These are phyloP conservation scores for Lophium mytilinum DNA, from an alignment of 495 filamentous ascomycete genomes.

Conservation along the genomic window DNA sequence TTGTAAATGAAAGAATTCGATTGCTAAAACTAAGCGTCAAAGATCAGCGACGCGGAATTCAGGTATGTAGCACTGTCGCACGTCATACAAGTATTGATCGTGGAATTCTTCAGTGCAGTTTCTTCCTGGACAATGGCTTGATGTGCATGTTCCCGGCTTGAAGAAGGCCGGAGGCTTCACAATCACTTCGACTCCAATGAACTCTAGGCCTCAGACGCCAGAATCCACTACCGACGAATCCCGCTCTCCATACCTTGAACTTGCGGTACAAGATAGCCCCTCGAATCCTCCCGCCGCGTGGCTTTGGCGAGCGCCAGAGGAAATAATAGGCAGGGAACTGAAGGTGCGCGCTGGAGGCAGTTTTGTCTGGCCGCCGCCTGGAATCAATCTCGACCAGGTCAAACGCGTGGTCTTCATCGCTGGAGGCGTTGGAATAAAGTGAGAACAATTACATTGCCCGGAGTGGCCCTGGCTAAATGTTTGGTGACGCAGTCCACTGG, in stretches of 20 bases:
- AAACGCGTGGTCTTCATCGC: constrained; percentile 63
- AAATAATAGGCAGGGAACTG: constrained; percentile 51
- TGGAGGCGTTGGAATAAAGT: constrained; percentile 80
- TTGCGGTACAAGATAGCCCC: constrained; percentile 62
- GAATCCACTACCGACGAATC: constrained; percentile 14
- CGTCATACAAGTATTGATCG: constrained; percentile 2
- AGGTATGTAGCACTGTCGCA: constrained; percentile 9
- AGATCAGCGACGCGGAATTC: constrained; percentile 14
- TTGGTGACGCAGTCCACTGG: constrained; percentile 28
- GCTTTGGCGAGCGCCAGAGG: constrained; percentile 52
- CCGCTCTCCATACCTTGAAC: constrained; percentile 51
- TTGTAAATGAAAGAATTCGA: constrained; percentile 40
- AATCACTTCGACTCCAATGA: constrained; percentile 63
- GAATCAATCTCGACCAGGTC: constrained; percentile 35
- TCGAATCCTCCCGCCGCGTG: constrained; percentile 64
- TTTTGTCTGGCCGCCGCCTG: constrained; percentile 65
- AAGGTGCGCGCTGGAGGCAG: constrained; percentile 67
- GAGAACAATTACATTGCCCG: constrained; percentile 30
- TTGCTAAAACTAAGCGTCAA: constrained; percentile 12
- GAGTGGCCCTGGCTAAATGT: neutral
- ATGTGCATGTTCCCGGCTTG: constrained; percentile 62
- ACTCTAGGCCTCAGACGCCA: constrained; percentile 12
- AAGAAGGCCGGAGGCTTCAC: constrained; percentile 74
- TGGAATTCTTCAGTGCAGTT: constrained; percentile 43
- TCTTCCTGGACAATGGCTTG: constrained; percentile 85